Evolutionary conservation across 768 basidiomycete species (phyloP).

Genomic region (Gautieria morchelliformis): DNA sequence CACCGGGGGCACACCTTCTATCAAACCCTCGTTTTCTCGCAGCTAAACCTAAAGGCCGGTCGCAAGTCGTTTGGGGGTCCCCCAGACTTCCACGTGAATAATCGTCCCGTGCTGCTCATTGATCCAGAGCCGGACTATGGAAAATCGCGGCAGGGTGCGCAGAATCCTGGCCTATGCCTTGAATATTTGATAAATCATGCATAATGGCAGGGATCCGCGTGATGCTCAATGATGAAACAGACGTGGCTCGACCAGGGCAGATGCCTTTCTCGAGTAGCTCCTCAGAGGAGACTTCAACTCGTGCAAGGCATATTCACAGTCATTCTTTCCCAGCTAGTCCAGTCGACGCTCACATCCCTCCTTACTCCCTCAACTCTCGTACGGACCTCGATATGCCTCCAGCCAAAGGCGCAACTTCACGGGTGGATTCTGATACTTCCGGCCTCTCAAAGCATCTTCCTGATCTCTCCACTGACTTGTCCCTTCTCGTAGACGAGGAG

Average conservation of each 20-base stretch:
- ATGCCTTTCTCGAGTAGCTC: not conserved
- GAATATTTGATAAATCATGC: not conserved
- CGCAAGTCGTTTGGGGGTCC: conserved; percentile 3
- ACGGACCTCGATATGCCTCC: not conserved
- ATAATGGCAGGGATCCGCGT: not conserved
- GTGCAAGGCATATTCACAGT: not conserved
- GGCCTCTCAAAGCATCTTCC: conserved; percentile 5
- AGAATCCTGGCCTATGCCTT: not conserved
- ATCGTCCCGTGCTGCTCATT: conserved; percentile 2
- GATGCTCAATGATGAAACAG: not conserved
- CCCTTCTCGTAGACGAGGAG: conserved; percentile 3
- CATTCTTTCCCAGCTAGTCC: not conserved
- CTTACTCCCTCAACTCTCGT: not conserved
- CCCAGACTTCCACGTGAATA: not conserved
- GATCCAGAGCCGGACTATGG: conserved; percentile 1
- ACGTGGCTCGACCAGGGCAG: not conserved
- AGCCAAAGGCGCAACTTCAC: not conserved
- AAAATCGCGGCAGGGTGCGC: not conserved
- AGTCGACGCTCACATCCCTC: not conserved
- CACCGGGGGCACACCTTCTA: not conserved
- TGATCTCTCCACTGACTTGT: not conserved
- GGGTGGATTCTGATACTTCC: not conserved
- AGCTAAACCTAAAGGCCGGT: conserved; percentile 3
- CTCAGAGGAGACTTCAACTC: not conserved
- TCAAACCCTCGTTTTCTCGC: conserved; percentile 7